phyloP scores from a whole-genome alignment of 2,329 filamentous ascomycete species.

The Nothomitra cinnamomea region DNA sequence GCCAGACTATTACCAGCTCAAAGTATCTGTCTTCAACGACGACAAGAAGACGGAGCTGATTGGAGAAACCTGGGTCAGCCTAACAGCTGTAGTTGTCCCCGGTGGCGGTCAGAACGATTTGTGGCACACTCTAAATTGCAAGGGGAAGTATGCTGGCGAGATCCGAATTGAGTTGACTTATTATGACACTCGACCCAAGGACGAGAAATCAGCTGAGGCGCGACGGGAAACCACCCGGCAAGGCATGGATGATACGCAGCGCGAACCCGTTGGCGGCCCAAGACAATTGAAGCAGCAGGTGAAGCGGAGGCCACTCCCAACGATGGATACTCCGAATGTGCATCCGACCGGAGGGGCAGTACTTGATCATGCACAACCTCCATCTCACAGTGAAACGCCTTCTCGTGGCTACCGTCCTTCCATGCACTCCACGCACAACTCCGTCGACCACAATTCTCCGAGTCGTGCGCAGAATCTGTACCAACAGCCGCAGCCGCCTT shows the following conservation, averaged over 20 bases:
- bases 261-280: constrained; percentile 20
- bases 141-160: constrained; percentile 90
- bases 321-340: constrained; percentile 14
- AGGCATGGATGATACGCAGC: constrained; percentile 9
- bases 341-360: constrained; percentile 9
- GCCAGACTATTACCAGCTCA: constrained; percentile 87
- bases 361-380: neutral
- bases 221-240: constrained; percentile 11
- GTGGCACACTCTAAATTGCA: constrained; percentile 78
- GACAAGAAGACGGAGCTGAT: constrained; percentile 97
- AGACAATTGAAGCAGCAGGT: constrained; percentile 31
- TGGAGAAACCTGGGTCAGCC: constrained; percentile 78
- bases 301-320: constrained; percentile 16
- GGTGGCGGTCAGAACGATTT: constrained; percentile 88
- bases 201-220: constrained; percentile 43
- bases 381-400: neutral
- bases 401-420: neutral
- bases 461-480: neutral
- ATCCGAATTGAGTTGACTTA: constrained; percentile 90
- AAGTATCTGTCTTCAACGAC: constrained; percentile 93
- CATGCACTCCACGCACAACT: neutral
- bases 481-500: neutral
- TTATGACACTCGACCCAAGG: constrained; percentile 80
- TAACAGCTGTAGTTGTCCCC: constrained; percentile 61
- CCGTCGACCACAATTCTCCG: neutral